Conservation (phyloP, 2,329 filamentous ascomycete species). For the Decorospora gaudefroyi region DNA sequence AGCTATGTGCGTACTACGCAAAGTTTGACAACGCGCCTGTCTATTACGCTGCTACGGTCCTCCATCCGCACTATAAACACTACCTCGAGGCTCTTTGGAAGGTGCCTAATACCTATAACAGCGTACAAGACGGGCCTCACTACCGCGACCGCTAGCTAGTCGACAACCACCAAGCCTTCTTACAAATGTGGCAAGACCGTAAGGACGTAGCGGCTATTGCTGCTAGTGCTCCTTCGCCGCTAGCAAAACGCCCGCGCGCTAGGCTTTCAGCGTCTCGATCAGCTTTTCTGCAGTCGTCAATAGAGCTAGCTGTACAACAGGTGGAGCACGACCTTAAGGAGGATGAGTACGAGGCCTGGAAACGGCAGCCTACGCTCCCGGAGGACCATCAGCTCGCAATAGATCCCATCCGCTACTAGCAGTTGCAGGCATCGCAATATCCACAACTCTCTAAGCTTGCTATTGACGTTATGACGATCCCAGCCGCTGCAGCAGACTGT, state of each 20-base stretch:
- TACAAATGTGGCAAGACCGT: not conserved
- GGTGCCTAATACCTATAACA: slow-evolving; percentile 1
- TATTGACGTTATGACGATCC: too few relatives aligned
- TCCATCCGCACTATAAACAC: too few relatives aligned
- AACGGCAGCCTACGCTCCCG: too few relatives aligned
- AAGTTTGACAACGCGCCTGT: too few relatives aligned
- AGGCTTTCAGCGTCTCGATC: not conserved
- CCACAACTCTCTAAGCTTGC: too few relatives aligned
- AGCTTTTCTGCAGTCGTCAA: not conserved
- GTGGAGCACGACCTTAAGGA: too few relatives aligned
- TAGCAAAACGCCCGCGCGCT: not conserved
- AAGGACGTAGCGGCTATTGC: not conserved
- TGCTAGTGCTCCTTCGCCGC: not conserved
- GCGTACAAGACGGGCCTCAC: not conserved
- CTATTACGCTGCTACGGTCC: too few relatives aligned
- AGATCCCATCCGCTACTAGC: too few relatives aligned
- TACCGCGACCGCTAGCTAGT: not conserved
- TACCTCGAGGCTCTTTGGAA: slow-evolving; percentile 1
- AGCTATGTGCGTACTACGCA: not conserved
- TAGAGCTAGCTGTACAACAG: not conserved
- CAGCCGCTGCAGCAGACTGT: too few relatives aligned
- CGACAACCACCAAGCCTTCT: slow-evolving; percentile 1
- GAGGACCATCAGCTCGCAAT: too few relatives aligned
- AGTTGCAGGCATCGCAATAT: too few relatives aligned
- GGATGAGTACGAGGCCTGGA: too few relatives aligned